Percentiles rank a stretch among this genome's conserved stretches.
Evolutionary conservation across 805 yeast species (phyloP).

Genomic region (Cyberlindnera mrakii): DNA sequence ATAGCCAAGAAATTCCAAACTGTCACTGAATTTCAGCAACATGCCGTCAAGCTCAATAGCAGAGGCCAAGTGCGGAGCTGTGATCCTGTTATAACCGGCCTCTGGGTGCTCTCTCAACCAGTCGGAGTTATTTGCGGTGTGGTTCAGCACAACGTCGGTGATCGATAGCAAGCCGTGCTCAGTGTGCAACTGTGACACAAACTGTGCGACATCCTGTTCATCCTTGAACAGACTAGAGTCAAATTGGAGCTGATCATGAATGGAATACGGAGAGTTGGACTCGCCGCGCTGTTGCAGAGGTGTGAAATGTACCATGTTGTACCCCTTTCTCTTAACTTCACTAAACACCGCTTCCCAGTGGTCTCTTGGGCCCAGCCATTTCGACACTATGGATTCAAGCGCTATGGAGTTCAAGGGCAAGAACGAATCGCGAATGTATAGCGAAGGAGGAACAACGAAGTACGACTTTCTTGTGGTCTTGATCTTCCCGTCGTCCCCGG

Average conservation of each 20-base stretch:
- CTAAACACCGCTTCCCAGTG: slow-evolving; percentile 66
- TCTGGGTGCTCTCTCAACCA: slow-evolving; percentile 90
- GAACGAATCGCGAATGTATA: slow-evolving; percentile 47
- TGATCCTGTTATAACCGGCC: slow-evolving; percentile 75
- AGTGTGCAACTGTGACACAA: slow-evolving; percentile 44
- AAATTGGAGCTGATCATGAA: slow-evolving; percentile 75
- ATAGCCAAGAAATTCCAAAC: slow-evolving; percentile 50
- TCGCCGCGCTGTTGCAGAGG: slow-evolving; percentile 88
- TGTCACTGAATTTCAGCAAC: slow-evolving; percentile 58
- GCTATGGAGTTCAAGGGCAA: slow-evolving; percentile 74
- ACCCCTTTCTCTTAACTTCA: slow-evolving; percentile 65
- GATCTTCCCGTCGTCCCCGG: slow-evolving; percentile 28
- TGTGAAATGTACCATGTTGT: slow-evolving; percentile 94
- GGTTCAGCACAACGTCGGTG: slow-evolving; percentile 92
- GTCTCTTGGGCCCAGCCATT: slow-evolving; percentile 73
- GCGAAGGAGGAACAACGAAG: slow-evolving; percentile 76
- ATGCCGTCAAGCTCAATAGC: slow-evolving; percentile 79
- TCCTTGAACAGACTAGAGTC: slow-evolving; percentile 61
- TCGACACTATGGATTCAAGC: slow-evolving; percentile 80
- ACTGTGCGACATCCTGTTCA: slow-evolving; percentile 43
- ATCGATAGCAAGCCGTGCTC: slow-evolving; percentile 63
- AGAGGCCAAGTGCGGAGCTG: slow-evolving; percentile 83
- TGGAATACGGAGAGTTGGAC: slow-evolving; percentile 90
- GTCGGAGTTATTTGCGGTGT: slow-evolving; percentile 82
- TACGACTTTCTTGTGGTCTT: slow-evolving; percentile 55